These are phyloP conservation scores for Neckera pumila DNA, from an alignment of 225 moss, liverwort and hornwort genomes.

Conservation along the genomic window DNA sequence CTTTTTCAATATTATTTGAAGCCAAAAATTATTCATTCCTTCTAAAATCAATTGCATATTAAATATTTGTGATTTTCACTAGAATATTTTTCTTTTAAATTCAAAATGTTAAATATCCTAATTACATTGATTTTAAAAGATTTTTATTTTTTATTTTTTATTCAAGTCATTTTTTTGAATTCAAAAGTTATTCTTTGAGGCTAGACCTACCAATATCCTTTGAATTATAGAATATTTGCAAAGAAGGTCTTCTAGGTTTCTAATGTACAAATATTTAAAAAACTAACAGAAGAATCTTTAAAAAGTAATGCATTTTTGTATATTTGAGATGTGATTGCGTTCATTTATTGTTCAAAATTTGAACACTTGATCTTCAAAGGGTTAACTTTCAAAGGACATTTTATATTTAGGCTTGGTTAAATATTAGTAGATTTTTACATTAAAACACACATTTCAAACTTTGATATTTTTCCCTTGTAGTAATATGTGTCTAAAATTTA, in stretches of 20 bases:
- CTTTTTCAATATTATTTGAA: neutral
- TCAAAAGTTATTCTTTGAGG: rapidly evolving
- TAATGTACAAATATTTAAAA: rapidly evolving
- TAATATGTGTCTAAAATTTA: too few relatives aligned
- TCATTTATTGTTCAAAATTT: neutral
- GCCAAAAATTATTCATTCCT: neutral
- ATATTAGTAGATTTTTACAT: too few relatives aligned
- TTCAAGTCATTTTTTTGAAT: neutral
- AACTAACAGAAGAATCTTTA: neutral
- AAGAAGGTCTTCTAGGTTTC: rapidly evolving
- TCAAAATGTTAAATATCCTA: neutral
- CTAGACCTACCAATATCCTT: rapidly evolving
- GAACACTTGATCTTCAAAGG: rapidly evolving
- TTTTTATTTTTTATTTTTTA: neutral
- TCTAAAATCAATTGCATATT: neutral
- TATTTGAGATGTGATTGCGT: neutral
- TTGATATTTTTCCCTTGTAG: too few relatives aligned
- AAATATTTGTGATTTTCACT: neutral
- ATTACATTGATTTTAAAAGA: too few relatives aligned
- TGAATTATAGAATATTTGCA: neutral
- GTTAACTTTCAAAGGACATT: too few relatives aligned
- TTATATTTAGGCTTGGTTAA: too few relatives aligned
- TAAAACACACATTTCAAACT: too few relatives aligned
- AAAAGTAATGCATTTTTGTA: neutral
- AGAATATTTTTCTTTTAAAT: neutral